Evolutionary conservation across 2,329 filamentous ascomycete genomes (phyloP), one percentile per base, ranked within the genome.

Genomic region (Calonectria crousiana): DNA sequence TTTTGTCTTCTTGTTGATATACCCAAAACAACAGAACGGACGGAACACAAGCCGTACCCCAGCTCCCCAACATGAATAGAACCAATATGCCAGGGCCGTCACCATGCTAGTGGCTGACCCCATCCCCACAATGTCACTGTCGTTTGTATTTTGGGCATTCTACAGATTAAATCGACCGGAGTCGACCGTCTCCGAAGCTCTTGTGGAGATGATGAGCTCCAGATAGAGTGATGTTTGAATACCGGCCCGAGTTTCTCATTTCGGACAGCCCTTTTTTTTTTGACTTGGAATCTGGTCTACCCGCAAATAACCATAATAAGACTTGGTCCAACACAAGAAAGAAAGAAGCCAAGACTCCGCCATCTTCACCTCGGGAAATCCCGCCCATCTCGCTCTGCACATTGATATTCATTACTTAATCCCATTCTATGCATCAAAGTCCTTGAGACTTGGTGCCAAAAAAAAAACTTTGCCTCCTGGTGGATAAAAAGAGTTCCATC

Each of bases 1-100:
- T 60, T 60, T 38, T 11, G n/a, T 23, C 13, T 38, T 60, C 56
- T 26, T 23, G n/a, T 60, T 60, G 32, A 60, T 60, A 60, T 60
- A 60, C n/a, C 32, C 34, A 60, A 60, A 60, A 60, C 56, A 60
- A 18, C 56, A 36, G 56, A 60, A 38, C n/a, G 56, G 56, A 60
- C 18, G 56, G 56, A 60, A 18, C 23, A 10, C 28, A 14, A 60
- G n/a, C 56, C 56, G 23, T 11, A 36, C 56, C 56, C 34, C 34
- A 34, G n/a, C 56, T 11, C 56, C 56, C 32, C 56, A 60, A 38
- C 56, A 23, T 26, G 34, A 23, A 36, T 26, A 38, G 56, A 14
- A 14, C 32, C 20, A 14, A 60, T 60, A 36, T 60, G 13, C 34
- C 2, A n/a, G 56, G 32, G 34, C 26, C 11, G 56, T 60, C 34